Conservation (phyloP, 208 protist genomes). For the Novymonas esmeraldas region DNA sequence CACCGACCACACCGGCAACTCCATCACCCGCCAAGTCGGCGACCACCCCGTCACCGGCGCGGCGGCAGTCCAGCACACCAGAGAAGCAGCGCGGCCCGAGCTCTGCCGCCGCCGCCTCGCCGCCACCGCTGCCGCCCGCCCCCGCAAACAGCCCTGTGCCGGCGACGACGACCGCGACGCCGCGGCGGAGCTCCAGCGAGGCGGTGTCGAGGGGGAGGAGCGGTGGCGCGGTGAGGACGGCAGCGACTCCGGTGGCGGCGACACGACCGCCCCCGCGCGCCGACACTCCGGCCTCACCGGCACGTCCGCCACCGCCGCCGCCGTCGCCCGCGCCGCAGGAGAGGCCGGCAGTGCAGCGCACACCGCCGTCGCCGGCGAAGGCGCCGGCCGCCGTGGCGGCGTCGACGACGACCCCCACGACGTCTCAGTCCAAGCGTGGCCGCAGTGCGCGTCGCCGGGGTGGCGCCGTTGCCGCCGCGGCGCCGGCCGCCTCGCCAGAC, state of each 20-base stretch:
- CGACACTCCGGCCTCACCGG: constrained; percentile 11
- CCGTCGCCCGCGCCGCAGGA: constrained; percentile 11
- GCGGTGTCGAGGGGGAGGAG: neutral
- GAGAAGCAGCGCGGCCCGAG: constrained; percentile 6
- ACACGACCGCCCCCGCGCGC: neutral
- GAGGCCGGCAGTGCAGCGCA: neutral
- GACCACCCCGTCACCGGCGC: neutral
- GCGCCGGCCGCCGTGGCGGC: neutral
- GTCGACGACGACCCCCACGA: neutral
- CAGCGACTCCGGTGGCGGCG: neutral
- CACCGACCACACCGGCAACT: neutral
- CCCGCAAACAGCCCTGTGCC: constrained; percentile 21
- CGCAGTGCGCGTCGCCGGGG: constrained; percentile 15
- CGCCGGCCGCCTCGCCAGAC: neutral
- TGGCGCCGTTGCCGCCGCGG: neutral
- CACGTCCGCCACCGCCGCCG: constrained; percentile 19
- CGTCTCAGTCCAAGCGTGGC: constrained; percentile 2
- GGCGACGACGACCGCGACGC: neutral
- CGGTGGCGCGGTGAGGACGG: no score
- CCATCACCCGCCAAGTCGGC: neutral
- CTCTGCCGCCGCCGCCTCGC: constrained; percentile 1
- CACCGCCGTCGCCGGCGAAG: constrained; percentile 5
- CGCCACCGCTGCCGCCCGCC: constrained; percentile 10
- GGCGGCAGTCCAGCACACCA: neutral
- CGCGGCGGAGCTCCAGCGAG: constrained; percentile 1